Evolutionary conservation across 2,329 filamentous ascomycete genomes (phyloP), one percentile per base, ranked within the genome.

Genomic region (Cryphonectria parasitica): DNA sequence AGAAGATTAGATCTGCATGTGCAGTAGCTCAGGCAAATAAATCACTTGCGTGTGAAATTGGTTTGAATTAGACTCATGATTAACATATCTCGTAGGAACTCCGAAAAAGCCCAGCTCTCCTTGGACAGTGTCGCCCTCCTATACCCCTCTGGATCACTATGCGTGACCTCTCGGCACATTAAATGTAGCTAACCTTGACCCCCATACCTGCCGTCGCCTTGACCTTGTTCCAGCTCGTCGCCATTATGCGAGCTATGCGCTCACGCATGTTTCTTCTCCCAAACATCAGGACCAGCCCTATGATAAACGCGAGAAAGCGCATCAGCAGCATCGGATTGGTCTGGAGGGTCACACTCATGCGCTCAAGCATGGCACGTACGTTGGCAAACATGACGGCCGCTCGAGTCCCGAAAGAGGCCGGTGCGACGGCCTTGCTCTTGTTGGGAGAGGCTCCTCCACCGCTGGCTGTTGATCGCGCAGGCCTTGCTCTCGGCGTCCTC

Each of bases 151-250:
- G 43, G 67, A 31, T 36, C 43, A 43, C 28, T 22, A 8, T 39
- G 54, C 54, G 66, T n/a, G 11, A 22, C 61, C 58, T 58, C 64
- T 69, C 34, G 60, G 65, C 54, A 58, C 52, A 73, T 85, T 82
- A 98, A 72, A 99, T 97, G 82, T 98, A 98, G 79, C 92, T 97
- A 77, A 98, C 95, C 83, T 98, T 98, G 74, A 97, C 92, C 2
- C 95, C 96, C 95, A 98, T 98, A 1, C 95, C 95, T 5, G 95
- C 91, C 0, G 96, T 98, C 62, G 90, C 87, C 78, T 88, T 90
- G 56, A 97, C 83, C 82, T 97, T 98, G 68, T 88, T 87, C 94
- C 94, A 97, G 13, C 89, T 90, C 39, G 87, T 84, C 54, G 87
- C 88, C 60, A 97, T 78, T 52, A 94, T 83, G 69, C 90, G 86